Evolutionary conservation across 106 monocot species (phyloP).

Genomic region (Dendrobium huoshanense): DNA sequence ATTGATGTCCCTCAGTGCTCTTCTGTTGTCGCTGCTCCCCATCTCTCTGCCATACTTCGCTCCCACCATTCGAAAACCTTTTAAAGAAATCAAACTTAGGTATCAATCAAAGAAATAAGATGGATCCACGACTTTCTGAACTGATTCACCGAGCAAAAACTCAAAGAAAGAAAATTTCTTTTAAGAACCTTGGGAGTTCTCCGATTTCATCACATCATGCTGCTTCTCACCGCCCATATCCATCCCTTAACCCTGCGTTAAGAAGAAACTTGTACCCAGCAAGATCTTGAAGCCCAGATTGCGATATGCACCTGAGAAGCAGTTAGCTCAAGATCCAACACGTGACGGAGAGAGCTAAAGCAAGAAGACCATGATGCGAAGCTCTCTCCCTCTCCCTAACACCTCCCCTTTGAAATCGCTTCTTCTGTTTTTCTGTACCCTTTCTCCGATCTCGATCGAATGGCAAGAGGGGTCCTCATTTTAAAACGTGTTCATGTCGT

Average conservation of each 20-base stretch:
- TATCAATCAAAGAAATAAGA: not conserved
- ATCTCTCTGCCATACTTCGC: constrained; percentile 11
- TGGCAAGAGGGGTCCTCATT: not conserved
- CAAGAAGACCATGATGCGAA: not conserved
- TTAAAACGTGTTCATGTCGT: not conserved
- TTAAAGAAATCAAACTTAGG: not conserved
- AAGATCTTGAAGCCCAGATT: not conserved
- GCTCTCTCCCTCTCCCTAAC: not conserved
- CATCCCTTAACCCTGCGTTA: not conserved
- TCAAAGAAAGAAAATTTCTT: not conserved
- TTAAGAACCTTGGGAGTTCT: constrained; percentile 5
- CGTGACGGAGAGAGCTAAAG: constrained; percentile 3
- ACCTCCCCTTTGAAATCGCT: not conserved
- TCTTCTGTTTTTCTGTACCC: not conserved
- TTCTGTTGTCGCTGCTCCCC: constrained; percentile 30
- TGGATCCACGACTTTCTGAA: not conserved
- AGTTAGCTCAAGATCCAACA: not conserved
- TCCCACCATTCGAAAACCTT: constrained; percentile 3
- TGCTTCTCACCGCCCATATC: not conserved
- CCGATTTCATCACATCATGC: not conserved
- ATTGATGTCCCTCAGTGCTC: constrained; percentile 68
- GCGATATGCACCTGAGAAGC: not conserved
- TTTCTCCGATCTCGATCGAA: not conserved
- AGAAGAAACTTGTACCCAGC: not conserved
- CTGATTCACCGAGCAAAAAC: not conserved